Conservation (phyloP, 495 filamentous ascomycete genomes). For the Neurospora tetrasperma region DNA sequence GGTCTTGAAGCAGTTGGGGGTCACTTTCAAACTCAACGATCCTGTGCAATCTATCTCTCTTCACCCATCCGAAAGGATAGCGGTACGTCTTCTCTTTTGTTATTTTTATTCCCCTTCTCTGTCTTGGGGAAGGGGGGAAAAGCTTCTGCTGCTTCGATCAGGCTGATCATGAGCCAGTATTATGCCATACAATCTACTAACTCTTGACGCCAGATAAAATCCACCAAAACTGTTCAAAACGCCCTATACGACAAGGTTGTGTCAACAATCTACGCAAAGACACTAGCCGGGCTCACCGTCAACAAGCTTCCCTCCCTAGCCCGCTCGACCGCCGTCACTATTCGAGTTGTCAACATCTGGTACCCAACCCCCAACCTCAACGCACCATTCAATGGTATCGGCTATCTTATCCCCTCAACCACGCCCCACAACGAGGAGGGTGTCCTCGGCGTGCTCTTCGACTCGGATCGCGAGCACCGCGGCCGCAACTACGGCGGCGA, state of each 20-base stretch:
- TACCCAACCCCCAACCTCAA: slow-evolving; percentile 56
- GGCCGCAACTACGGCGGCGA: slow-evolving; percentile 29
- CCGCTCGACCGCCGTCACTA: slow-evolving; percentile 57
- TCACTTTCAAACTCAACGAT: slow-evolving; percentile 41
- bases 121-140: too few species aligned
- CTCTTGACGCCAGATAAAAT: slow-evolving; percentile 19
- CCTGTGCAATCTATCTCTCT: slow-evolving; percentile 28
- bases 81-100: slow-evolving; percentile 3
- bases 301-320: slow-evolving; percentile 39
- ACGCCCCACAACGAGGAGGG: slow-evolving; percentile 58
- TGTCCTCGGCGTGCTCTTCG: slow-evolving; percentile 86
- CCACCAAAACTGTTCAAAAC: slow-evolving; percentile 6
- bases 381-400: slow-evolving; percentile 58
- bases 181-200: background rate
- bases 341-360: slow-evolving; percentile 88
- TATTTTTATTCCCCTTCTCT: background rate
- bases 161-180: background rate
- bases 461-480: slow-evolving; percentile 49
- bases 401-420: slow-evolving; percentile 73
- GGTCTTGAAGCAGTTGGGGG: slow-evolving; percentile 32
- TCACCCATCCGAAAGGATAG: slow-evolving; percentile 9
- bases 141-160: background rate
- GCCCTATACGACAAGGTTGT: slow-evolving; percentile 53
- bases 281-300: slow-evolving; percentile 35
- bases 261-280: slow-evolving; percentile 52